Evolutionary conservation across 495 filamentous ascomycete genomes (phyloP), one percentile per base, ranked within the genome.

Genomic region (Penicillium simplicissimum): DNA sequence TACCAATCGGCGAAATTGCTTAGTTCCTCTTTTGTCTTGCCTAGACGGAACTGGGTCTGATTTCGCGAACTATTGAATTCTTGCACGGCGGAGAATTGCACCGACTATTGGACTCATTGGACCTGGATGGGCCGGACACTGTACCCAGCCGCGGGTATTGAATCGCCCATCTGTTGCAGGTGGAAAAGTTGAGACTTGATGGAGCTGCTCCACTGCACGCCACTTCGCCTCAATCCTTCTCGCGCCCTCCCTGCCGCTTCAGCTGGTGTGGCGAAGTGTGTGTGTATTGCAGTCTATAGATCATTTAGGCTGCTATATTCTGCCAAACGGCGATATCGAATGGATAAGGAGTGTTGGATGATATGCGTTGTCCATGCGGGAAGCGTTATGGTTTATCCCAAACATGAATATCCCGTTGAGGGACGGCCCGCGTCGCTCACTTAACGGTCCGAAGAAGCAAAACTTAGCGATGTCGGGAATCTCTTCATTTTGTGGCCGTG

Each of bases 391-490:
- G 34, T 31, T 31, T 14, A n/a, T 52, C 14, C n/a, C 4, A 52
- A 2, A 34, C 23, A 1, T 7, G 8, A 17, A 31, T 14, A 52
- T 45, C 17, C 35, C 37, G 28, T 52, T 33, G 35, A 51, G 52
- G 36, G 58, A 38, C 57, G 47, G 52, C 31, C 63, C 42, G 63
- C 66, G 58, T 57, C 10, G 35, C 40, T 57, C 28, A 63, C 10
- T 60, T 33, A 64, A 65, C 66, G 63, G 62, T 48, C 48, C 31
- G 54, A 66, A 66, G 48, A 61, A 68, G 60, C 56, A 60, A 67
- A 61, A 36, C 38, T 8, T 14, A 11, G 52, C 52, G 34, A 55
- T 42, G 11, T 19, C 8, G 31, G 31, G 28, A 53, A 21, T 13
- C 51, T 11, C 28, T 35, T 33, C 15, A 31, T 19, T 33, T 11